These are phyloP conservation scores for Tetrapisispora fleetii DNA, from an alignment of 805 yeast species.

Conservation along the genomic window DNA sequence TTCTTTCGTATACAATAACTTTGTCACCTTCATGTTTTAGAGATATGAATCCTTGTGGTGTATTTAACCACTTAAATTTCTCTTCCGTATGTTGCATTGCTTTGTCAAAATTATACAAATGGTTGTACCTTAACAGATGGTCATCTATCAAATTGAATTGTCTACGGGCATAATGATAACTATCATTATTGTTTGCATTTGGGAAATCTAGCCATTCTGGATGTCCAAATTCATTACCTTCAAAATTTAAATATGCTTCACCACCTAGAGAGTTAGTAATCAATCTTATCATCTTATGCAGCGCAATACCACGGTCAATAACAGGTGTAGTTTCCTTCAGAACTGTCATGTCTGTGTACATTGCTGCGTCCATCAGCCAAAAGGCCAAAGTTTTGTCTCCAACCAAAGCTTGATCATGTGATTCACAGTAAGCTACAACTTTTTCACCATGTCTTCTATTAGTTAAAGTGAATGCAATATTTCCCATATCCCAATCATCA, in stretches of 20 bases:
- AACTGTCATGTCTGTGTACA: conserved; percentile 91
- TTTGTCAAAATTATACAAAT: conserved; percentile 69
- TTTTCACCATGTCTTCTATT: conserved; percentile 83
- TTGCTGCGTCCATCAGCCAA: conserved; percentile 97
- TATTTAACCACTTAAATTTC: conserved; percentile 58
- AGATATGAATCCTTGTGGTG: conserved; percentile 74
- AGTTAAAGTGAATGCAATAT: conserved; percentile 69
- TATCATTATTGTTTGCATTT: conserved; percentile 74
- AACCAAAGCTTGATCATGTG: conserved; percentile 95
- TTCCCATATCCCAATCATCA: conserved; percentile 86
- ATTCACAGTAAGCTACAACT: conserved; percentile 87
- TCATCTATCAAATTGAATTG: conserved; percentile 86
- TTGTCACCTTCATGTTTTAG: conserved; percentile 85
- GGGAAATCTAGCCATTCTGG: conserved; percentile 99
- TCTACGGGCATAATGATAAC: conserved; percentile 89
- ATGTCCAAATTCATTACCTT: conserved; percentile 97
- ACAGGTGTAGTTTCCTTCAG: conserved; percentile 64
- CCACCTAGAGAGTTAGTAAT: conserved; percentile 90
- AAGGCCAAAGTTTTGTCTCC: conserved; percentile 95
- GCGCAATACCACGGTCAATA: conserved; percentile 79
- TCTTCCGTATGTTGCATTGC: conserved; percentile 75
- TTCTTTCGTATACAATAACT: conserved; percentile 80
- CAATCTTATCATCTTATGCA: conserved; percentile 85
- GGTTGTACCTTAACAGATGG: conserved; percentile 67
- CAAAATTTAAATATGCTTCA: conserved; percentile 90